Conservation (phyloP, 1,284 basidiomycete genomes). For the Kwoniella shivajii region DNA sequence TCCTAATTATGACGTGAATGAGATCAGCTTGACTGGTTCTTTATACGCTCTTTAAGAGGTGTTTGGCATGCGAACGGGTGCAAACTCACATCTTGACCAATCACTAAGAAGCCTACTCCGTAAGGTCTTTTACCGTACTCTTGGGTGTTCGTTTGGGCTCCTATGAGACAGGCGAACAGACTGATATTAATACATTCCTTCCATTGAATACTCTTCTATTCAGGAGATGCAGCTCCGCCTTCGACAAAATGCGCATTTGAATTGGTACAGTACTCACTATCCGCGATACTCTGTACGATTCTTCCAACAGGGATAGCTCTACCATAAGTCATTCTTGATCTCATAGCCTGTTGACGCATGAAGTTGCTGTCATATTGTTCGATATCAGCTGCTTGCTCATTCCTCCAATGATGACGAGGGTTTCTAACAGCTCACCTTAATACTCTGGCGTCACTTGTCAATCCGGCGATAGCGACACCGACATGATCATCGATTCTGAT, state of each 20-base stretch:
- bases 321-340: conserved; percentile 90
- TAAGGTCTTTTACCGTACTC: conserved; percentile 97
- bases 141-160: conserved; percentile 98
- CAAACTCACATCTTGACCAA: conserved; percentile 74
- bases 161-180: conserved; percentile 55
- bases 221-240: no score
- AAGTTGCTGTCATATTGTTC: conserved; percentile 72
- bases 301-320: conserved; percentile 92
- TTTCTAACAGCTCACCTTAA: conserved; percentile 67
- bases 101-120: conserved; percentile 97
- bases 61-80: background rate
- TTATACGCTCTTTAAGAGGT: no score
- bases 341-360: conserved; percentile 99
- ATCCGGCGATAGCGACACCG: conserved; percentile 95
- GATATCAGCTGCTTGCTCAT: background rate
- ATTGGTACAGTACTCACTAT: conserved; percentile 66
- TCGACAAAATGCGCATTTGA: no score
- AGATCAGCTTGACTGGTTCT: conserved; percentile 9
- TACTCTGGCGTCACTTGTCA: conserved; percentile 97
- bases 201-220: no score
- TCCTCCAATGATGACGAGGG: background rate
- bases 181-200: conserved; percentile 1
- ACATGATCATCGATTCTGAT: conserved; percentile 99
- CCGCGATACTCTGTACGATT: conserved; percentile 89
- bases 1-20: conserved; percentile 54